Evolutionary conservation across 2,329 filamentous ascomycete genomes (phyloP).

Genomic region (Penicillium concentricum): DNA sequence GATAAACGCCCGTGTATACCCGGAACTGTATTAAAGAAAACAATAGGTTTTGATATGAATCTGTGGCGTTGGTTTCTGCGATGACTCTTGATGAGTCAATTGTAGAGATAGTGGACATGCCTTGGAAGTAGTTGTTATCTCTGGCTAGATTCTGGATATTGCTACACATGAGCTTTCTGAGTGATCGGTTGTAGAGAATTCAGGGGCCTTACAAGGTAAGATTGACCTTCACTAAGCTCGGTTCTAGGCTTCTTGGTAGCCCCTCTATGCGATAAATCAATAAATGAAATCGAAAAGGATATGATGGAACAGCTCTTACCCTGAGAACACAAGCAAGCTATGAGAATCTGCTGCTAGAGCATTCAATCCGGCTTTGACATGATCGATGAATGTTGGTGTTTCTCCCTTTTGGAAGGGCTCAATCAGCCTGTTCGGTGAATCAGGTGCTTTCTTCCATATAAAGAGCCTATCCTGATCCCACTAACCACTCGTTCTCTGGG

Average conservation of each 20-base stretch:
- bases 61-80: constrained; percentile 70
- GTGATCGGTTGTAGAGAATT: not conserved
- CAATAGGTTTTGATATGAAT: constrained; percentile 82
- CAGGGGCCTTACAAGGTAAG: constrained; percentile 53
- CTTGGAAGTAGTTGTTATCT: constrained; percentile 36
- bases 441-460: not conserved
- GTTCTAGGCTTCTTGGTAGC: constrained; percentile 60
- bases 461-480: not conserved
- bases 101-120: constrained; percentile 1
- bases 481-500: constrained; percentile 61
- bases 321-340: constrained; percentile 68
- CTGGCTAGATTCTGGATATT: constrained; percentile 32
- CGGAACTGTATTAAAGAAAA: constrained; percentile 66
- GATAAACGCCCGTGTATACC: constrained; percentile 50
- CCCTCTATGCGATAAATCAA: constrained; percentile 47
- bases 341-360: constrained; percentile 49
- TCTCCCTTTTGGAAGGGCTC: constrained; percentile 76
- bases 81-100: constrained; percentile 44
- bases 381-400: constrained; percentile 74
- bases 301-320: constrained; percentile 48
- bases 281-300: constrained; percentile 13
- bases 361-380: constrained; percentile 65
- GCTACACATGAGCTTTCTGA: not conserved
- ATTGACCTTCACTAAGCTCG: constrained; percentile 58
- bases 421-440: constrained; percentile 56